Evolutionary conservation across 768 basidiomycete genomes (phyloP).

Genomic region (Russula emetica): DNA sequence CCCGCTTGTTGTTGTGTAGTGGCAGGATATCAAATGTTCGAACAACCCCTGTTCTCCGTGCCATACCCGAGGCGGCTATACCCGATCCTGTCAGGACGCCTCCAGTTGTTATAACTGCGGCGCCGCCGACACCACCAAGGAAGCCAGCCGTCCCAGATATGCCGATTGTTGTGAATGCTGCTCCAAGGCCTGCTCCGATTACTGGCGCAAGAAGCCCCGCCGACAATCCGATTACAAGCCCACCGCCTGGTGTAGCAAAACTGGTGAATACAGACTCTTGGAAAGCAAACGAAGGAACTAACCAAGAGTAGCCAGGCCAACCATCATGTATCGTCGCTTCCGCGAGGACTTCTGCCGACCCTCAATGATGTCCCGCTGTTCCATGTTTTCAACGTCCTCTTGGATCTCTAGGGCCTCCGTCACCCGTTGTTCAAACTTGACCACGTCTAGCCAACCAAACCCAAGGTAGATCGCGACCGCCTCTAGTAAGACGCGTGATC

Average conservation of each 20-base stretch:
- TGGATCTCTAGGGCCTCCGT: slow-evolving; percentile 97
- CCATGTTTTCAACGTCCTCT: slow-evolving; percentile 77
- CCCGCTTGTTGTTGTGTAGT: slow-evolving; percentile 95
- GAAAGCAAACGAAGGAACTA: slow-evolving; percentile 22
- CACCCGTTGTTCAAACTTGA: slow-evolving; percentile 90
- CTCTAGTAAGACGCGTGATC: slow-evolving; percentile 89
- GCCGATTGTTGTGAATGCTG: slow-evolving; percentile 86
- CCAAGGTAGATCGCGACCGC: slow-evolving; percentile 79
- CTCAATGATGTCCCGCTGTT: slow-evolving; percentile 66
- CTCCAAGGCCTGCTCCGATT: slow-evolving; percentile 92
- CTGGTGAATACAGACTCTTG: slow-evolving; percentile 11
- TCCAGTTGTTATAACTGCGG: slow-evolving; percentile 92
- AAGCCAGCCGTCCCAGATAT: slow-evolving; percentile 88
- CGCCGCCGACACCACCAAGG: slow-evolving; percentile 88
- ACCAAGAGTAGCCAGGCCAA: slow-evolving; percentile 84
- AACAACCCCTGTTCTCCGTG: slow-evolving; percentile 78
- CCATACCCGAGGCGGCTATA: slow-evolving; percentile 91
- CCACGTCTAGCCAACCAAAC: slow-evolving; percentile 89
- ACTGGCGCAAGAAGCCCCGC: slow-evolving; percentile 94
- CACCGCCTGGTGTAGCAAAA: slow-evolving; percentile 60
- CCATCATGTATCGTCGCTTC: slow-evolving; percentile 82
- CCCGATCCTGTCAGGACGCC: slow-evolving; percentile 91
- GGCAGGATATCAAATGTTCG: slow-evolving; percentile 92
- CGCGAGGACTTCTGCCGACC: slow-evolving; percentile 64
- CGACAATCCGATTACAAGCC: slow-evolving; percentile 93